A percentile compares a stretch with the other conserved stretches of the same genome.
These are phyloP conservation scores for Cystoderma amianthinum DNA, from an alignment of 768 basidiomycete species.

Conservation along the genomic window DNA sequence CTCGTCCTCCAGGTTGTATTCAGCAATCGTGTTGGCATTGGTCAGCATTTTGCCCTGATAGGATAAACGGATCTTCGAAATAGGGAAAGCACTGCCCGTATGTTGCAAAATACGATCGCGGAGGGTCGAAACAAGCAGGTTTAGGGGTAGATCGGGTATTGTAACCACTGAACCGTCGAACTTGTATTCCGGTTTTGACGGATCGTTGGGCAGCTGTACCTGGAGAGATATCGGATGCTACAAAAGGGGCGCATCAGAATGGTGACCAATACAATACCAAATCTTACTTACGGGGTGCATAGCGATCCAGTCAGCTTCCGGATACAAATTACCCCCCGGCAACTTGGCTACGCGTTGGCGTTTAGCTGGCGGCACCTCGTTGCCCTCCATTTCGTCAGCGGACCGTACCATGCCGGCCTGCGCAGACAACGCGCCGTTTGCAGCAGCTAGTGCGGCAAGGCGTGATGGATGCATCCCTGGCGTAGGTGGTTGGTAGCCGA, in stretches of 20 bases:
- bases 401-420: conserved; percentile 70
- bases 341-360: conserved; percentile 81
- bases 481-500: conserved; percentile 68
- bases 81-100: conserved; percentile 71
- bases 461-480: conserved; percentile 66
- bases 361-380: conserved; percentile 75
- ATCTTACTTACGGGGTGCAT: conserved; percentile 71
- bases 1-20: conserved; percentile 88
- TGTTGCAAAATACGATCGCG: conserved; percentile 82
- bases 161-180: conserved; percentile 74
- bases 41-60: conserved; percentile 83
- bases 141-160: conserved; percentile 79
- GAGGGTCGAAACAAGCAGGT: conserved; percentile 78
- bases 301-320: conserved; percentile 84
- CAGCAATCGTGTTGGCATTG: conserved; percentile 79
- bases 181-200: conserved; percentile 90
- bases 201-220: conserved; percentile 77
- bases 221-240: conserved; percentile 82
- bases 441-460: conserved; percentile 51
- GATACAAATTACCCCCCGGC: conserved; percentile 77
- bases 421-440: conserved; percentile 36
- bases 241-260: conserved; percentile 1
- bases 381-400: conserved; percentile 77
- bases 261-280: neutral
- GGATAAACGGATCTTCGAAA: conserved; percentile 75